phyloP scores from a whole-genome alignment of 2,329 filamentous ascomycete genomes.

The Septoria linicola region DNA sequence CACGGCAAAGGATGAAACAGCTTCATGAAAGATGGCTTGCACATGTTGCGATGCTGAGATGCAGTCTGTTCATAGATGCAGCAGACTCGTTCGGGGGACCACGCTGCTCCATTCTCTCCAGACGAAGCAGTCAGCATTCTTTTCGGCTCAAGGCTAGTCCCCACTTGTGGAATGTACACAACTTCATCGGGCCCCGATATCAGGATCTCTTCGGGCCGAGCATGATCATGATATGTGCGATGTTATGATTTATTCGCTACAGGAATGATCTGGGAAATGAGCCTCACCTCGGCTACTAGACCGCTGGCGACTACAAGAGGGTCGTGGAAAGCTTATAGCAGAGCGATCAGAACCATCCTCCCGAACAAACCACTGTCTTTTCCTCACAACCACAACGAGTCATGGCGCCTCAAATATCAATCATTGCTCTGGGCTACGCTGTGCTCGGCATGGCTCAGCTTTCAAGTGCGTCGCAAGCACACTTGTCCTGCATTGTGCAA shows the following conservation, averaged over 20 bases:
- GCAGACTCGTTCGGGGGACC: no score
- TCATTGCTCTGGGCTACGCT: not conserved
- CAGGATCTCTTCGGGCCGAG: not conserved
- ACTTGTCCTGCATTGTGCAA: not conserved
- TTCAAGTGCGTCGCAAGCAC: conserved; percentile 1
- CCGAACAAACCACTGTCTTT: not conserved
- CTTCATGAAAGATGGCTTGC: no score
- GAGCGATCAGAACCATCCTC: no score
- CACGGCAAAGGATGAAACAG: no score
- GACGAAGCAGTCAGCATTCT: no score
- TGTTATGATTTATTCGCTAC: conserved; percentile 3
- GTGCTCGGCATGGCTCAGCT: not conserved
- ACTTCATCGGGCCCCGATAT: not conserved
- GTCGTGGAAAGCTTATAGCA: not conserved
- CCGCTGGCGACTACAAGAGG: conserved; percentile 5
- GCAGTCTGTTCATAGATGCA: no score
- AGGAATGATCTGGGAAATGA: conserved; percentile 9
- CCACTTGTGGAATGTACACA: conserved; percentile 9
- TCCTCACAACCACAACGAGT: not conserved
- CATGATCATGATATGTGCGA: not conserved
- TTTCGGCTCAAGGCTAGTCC: not conserved
- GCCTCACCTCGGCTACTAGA: no score
- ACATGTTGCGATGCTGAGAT: no score
- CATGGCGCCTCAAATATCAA: not conserved
- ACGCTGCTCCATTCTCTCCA: not conserved